Base-by-base conservation (phyloP, 2,329 filamentous ascomycete genomes). In the Penicillium sp. region DNA sequence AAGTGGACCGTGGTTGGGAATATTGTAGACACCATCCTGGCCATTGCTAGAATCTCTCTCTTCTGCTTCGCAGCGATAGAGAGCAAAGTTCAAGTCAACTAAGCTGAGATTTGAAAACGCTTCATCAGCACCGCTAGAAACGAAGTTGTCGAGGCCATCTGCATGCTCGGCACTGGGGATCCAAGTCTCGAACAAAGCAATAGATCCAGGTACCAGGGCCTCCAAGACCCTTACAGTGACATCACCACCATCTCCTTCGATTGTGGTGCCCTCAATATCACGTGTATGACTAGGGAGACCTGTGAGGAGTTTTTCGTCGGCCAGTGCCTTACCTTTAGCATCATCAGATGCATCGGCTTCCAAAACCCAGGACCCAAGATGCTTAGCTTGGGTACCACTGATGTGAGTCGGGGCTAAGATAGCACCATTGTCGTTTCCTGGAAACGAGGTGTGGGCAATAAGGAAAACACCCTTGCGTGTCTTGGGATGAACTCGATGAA, bases 101-200 rank as follows among this genome's bases (percentile, higher is more conserved):
- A 97, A 79, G 67, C 84, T 85, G 31, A 93, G 81, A 6, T 87
- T 83, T 8, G 82, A 81, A 77, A 97, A 96, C 0, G 92, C 92
- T 9, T 86, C 83, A 59, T 87, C 87, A 0, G 87, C 91, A 28
- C 90, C 92, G 24, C 88, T 88, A 0, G 91, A 94, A 54, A 97
- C 88, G 70, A 89, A 96, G 39, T 86, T 89, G 70, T 97, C 92
- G 16, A 99, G 79, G 19, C 91, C 90, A 36, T 87, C 83, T 1
- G 89, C 87, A 71, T 96, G 90, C 68, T 97, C 91, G 2, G 90
- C 90, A 21, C 86, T 86, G 3, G 92, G 92, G 24, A 97, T 94
- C 88, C 90, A 97, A 0, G 94, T 99, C 77, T 97, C 92, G 63
- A 97, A 96, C 2, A 99, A 79, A 2, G 92, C 92, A 62, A 99